Evolutionary conservation across 1,139 yeast genomes (phyloP).

Genomic region (Candida tetrigidarum): DNA sequence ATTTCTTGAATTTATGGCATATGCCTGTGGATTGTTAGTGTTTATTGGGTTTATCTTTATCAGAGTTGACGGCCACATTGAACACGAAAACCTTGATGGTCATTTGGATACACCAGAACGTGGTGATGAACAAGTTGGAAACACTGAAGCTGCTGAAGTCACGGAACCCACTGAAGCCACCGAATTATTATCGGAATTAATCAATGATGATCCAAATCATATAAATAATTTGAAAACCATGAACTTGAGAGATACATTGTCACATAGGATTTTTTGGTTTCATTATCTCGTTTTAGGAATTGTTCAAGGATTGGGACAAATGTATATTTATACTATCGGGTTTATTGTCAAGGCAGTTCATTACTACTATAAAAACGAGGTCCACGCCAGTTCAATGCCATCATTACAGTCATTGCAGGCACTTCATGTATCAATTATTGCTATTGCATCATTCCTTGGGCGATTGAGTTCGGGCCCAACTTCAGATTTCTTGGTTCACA

Average conservation of each 20-base stretch:
- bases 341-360: slow-evolving; percentile 62
- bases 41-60: slow-evolving; percentile 34
- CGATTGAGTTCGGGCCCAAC: slow-evolving; percentile 69
- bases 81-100: slow-evolving; percentile 10
- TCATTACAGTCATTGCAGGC: slow-evolving; percentile 56
- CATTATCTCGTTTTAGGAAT: slow-evolving; percentile 61
- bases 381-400: slow-evolving; percentile 18
- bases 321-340: slow-evolving; percentile 78
- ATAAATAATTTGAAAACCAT: slow-evolving; percentile 19
- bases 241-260: slow-evolving; percentile 22
- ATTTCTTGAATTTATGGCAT: slow-evolving; percentile 29
- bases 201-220: slow-evolving; percentile 5
- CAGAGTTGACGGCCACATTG: slow-evolving; percentile 34
- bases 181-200: slow-evolving; percentile 11
- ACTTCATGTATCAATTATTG: slow-evolving; percentile 71
- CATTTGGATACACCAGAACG: slow-evolving; percentile 9
- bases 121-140: slow-evolving; percentile 17
- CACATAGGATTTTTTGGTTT: slow-evolving; percentile 43
- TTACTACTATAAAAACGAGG: slow-evolving; percentile 29
- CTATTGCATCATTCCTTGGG: slow-evolving; percentile 69
- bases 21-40: slow-evolving; percentile 29
- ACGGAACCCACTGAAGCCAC: slow-evolving; percentile 11
- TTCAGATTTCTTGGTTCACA: slow-evolving; percentile 62
- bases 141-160: too few species aligned
- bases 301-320: slow-evolving; percentile 75